Evolutionary conservation across 1,139 yeast species (phyloP).

Genomic region (Geotrichum reessii): DNA sequence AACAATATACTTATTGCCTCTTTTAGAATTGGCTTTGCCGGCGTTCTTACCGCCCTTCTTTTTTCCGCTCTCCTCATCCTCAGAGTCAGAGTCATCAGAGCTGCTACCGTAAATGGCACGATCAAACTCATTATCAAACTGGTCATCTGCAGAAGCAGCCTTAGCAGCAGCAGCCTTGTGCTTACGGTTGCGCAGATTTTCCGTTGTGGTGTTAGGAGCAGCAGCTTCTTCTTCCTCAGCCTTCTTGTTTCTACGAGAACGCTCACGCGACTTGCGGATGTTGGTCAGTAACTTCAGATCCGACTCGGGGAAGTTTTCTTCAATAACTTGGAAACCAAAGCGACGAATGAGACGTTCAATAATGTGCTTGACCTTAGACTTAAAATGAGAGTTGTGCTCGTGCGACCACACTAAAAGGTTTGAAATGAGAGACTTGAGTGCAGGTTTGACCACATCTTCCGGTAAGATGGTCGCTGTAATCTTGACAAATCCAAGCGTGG

Average conservation of each 20-base stretch:
- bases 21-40: slow-evolving; percentile 20
- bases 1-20: slow-evolving; percentile 52
- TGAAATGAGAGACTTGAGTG: slow-evolving; percentile 58
- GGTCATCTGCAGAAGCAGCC: slow-evolving; percentile 22
- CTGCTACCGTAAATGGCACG: slow-evolving; percentile 56
- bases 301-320: slow-evolving; percentile 78
- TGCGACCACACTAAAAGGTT: slow-evolving; percentile 89
- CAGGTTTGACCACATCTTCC: slow-evolving; percentile 63
- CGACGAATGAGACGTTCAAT: slow-evolving; percentile 85
- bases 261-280: slow-evolving; percentile 77
- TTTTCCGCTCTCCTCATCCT: slow-evolving; percentile 37
- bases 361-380: slow-evolving; percentile 85
- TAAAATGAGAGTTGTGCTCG: slow-evolving; percentile 93
- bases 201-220: slow-evolving; percentile 12
- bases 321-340: slow-evolving; percentile 78
- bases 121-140: slow-evolving; percentile 78
- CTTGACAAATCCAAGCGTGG: slow-evolving; percentile 91
- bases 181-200: slow-evolving; percentile 17
- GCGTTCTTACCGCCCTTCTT: slow-evolving; percentile 32
- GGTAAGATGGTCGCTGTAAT: slow-evolving; percentile 85
- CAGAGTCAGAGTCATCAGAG: slow-evolving; percentile 37
- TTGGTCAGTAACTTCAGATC: slow-evolving; percentile 77
- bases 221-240: slow-evolving; percentile 34
- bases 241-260: slow-evolving; percentile 69
- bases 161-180: slow-evolving; percentile 6